These are phyloP conservation scores for Colletotrichum aenigma DNA, from an alignment of 2,329 filamentous ascomycete genomes.

Conservation along the genomic window DNA sequence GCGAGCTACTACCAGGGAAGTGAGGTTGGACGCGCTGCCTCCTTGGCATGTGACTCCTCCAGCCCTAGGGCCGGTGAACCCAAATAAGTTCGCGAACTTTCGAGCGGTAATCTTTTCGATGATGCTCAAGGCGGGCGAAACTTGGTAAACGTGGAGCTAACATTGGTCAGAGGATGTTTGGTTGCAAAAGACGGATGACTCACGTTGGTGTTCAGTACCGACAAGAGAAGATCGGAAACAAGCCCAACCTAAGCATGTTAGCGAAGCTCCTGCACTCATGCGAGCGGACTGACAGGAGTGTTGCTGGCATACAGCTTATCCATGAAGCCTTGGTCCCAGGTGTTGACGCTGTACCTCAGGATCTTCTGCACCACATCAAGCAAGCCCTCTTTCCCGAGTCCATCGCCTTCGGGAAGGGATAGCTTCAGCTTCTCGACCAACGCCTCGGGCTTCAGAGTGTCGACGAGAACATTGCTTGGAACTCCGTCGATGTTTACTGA, in stretches of 20 bases:
- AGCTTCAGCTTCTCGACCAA: conserved; percentile 61
- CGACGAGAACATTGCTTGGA: conserved; percentile 64
- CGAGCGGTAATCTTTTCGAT: conserved; percentile 85
- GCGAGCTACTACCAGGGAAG: conserved; percentile 84
- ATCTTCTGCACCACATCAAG: conserved; percentile 73
- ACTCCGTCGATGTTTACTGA: conserved; percentile 42
- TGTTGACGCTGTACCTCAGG: conserved; percentile 89
- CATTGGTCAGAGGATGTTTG: background rate
- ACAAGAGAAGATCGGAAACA: conserved; percentile 82
- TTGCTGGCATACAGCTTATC: conserved; percentile 95
- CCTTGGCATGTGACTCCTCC: conserved; percentile 81
- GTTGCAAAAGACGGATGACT: conserved; percentile 26
- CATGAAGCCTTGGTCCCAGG: conserved; percentile 97
- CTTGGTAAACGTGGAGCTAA: conserved; percentile 87
- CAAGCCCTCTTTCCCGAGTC: conserved; percentile 74
- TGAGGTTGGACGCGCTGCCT: conserved; percentile 83
- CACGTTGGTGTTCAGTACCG: conserved; percentile 88
- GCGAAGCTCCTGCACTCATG: background rate
- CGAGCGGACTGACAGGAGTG: conserved; percentile 66
- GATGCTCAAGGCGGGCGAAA: conserved; percentile 85
- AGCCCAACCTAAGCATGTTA: conserved; percentile 69
- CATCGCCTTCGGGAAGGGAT: conserved; percentile 59
- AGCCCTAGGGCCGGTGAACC: conserved; percentile 72
- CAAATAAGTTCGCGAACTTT: conserved; percentile 77
- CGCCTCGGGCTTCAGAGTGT: conserved; percentile 63